These are phyloP conservation scores for Apiotrichum gracile DNA, from an alignment of 1,284 basidiomycete genomes.

Conservation along the genomic window DNA sequence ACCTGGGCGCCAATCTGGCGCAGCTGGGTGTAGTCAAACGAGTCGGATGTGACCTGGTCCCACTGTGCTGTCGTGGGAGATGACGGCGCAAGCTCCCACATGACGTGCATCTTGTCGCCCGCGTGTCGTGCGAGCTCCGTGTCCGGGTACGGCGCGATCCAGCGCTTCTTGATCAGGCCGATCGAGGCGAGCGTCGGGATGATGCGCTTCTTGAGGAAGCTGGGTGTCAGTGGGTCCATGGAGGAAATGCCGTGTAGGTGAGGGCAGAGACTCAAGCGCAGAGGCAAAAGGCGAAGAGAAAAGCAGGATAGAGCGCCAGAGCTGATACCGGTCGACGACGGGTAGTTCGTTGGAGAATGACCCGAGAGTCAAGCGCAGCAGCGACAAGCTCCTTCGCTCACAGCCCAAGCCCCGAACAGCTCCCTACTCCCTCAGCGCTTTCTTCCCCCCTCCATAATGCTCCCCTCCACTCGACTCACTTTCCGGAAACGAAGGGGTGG, in stretches of 20 bases:
- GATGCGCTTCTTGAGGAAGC: conserved; percentile 39
- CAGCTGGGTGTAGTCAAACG: not conserved
- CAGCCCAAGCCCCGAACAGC: no score
- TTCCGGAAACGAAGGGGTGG: conserved; percentile 37
- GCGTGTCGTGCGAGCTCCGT: not conserved
- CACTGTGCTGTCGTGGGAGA: not conserved
- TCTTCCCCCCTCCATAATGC: not conserved
- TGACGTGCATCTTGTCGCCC: conserved; percentile 2
- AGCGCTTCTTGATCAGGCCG: conserved; percentile 26
- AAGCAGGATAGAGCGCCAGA: not conserved
- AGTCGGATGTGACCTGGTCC: not conserved
- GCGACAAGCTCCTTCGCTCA: no score
- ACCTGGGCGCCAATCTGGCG: not conserved
- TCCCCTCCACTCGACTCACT: conserved; percentile 24
- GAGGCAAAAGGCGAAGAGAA: no score
- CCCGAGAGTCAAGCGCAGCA: no score
- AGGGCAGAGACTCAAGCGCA: no score
- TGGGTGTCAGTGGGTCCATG: conserved; percentile 12
- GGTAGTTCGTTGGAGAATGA: no score
- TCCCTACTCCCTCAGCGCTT: no score
- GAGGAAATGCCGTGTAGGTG: no score
- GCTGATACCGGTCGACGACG: no score
- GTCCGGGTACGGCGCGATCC: not conserved
- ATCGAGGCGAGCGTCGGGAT: conserved; percentile 35
- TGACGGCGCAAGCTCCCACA: conserved; percentile 7